A percentile compares a stretch with the other conserved stretches of the same genome.
Evolutionary conservation across 2,329 filamentous ascomycete genomes (phyloP).

Genomic region (Dryadomyces sulphureus): DNA sequence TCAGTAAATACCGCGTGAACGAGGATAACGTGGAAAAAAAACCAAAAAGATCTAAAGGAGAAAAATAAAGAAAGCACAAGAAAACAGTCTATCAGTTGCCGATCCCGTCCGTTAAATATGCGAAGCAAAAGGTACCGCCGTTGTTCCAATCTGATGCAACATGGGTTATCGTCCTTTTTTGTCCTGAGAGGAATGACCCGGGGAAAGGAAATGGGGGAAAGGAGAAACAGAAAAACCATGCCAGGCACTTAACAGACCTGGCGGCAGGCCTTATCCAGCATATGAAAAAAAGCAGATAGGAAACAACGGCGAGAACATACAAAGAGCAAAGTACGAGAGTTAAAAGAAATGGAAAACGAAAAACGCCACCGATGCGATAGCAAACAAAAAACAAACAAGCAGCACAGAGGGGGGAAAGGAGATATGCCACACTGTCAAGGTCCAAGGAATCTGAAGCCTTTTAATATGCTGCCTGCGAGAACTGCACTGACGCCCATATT

Average conservation of each 20-base stretch:
- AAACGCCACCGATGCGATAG: constrained; percentile 4
- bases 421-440: constrained; percentile 19
- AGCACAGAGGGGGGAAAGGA: constrained; percentile 11
- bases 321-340: not conserved
- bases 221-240: not conserved
- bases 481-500: not conserved
- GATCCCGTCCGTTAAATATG: constrained; percentile 19
- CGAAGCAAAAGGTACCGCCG: constrained; percentile 20
- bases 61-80: not conserved
- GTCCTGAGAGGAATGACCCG: not conserved
- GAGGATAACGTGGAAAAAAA: not conserved
- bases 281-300: constrained; percentile 2
- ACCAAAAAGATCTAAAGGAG: not conserved
- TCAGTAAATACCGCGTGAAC: not conserved
- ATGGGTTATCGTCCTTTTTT: constrained; percentile 18
- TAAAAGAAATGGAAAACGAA: constrained; percentile 4
- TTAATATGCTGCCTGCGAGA: not conserved
- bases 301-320: not conserved
- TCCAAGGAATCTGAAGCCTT: not conserved
- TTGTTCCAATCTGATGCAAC: constrained; percentile 22
- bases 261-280: constrained; percentile 1
- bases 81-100: constrained; percentile 20
- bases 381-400: constrained; percentile 11
- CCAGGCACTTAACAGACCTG: not conserved
- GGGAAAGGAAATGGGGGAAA: not conserved